These are phyloP conservation scores for Circinella minor DNA, from an alignment of 371 early-diverging fungal species.

Conservation along the genomic window DNA sequence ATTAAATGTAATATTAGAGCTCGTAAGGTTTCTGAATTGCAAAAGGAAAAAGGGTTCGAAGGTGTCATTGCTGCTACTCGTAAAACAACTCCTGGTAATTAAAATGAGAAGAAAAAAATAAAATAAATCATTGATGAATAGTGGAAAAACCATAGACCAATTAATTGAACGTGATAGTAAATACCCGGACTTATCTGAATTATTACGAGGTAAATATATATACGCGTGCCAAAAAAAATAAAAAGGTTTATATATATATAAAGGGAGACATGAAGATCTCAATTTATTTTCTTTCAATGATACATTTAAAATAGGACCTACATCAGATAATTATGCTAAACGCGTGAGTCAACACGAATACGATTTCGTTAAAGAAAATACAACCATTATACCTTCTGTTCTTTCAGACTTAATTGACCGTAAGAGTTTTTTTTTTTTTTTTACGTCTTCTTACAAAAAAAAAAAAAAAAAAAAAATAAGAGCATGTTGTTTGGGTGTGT, in stretches of 20 bases:
- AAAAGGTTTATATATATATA: not conserved
- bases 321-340: constrained; percentile 20
- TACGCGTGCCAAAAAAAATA: not conserved
- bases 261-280: too few relatives aligned
- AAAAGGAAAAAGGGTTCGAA: constrained; percentile 73
- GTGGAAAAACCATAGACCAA: constrained; percentile 48
- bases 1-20: constrained; percentile 36
- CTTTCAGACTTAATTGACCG: constrained; percentile 75
- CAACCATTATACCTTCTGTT: constrained; percentile 66
- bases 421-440: constrained; percentile 34
- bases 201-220: constrained; percentile 32
- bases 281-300: not conserved
- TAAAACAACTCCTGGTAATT: constrained; percentile 94
- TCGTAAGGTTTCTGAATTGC: constrained; percentile 68
- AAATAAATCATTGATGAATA: constrained; percentile 11
- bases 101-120: too few relatives aligned
- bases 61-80: constrained; percentile 96
- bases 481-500: too few relatives aligned
- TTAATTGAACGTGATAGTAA: constrained; percentile 48
- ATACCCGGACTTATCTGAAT: constrained; percentile 53
- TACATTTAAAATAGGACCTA: constrained; percentile 14
- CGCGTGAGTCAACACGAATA: constrained; percentile 13
- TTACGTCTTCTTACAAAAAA: not conserved
- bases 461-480: not conserved
- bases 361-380: constrained; percentile 13